Evolutionary conservation across 192 early-diverging fungal genomes (phyloP), one percentile per base, ranked within the genome.

Genomic region (Podila clonocystis): DNA sequence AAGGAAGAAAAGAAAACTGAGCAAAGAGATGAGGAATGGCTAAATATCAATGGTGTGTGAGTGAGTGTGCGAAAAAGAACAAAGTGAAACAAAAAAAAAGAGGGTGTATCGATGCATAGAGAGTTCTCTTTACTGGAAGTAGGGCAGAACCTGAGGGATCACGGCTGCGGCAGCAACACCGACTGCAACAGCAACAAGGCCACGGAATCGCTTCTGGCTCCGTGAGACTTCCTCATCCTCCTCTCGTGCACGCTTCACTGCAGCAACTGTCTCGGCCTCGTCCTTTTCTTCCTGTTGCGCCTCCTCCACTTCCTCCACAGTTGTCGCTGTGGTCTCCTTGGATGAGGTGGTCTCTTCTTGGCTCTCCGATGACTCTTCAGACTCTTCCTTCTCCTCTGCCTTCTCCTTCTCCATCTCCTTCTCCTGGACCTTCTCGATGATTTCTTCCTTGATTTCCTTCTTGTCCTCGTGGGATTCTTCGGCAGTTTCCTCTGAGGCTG

Each of bases 121-220:
- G 34, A 58, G 13, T 45, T 45, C 15, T 45, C 15, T 45, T 3
- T 68, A 74, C 34, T 65, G 66, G 38, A 74, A 74, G 50, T 74
- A 74, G 29, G 73, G 73, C 26, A 74, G 33, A 17, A 74, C 65
- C 65, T 74, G 73, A 20, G 73, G 73, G 22, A 74, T 48, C 20
- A 60, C 66, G 3, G 73, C 65, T 2, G 50, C 73, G n/a, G 65
- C 73, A 19, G 50, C 73, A 36, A 74, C 55, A 30, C 73, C 73
- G 17, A 74, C 65, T 55, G 73, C 73, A 28, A 67, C 58, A 17
- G 73, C 66, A 19, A 74, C 30, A 26, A 74, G 33, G 29, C 72
- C 72, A 50, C 73, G 59, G 59, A 61, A 68, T 5, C 73, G 57
- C 65, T 74, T 74, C 11, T 34, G 45, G 34, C 66, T 64, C 58